Base-by-base conservation (phyloP, 1,284 basidiomycete genomes). In the Amylostereum areolatum region DNA sequence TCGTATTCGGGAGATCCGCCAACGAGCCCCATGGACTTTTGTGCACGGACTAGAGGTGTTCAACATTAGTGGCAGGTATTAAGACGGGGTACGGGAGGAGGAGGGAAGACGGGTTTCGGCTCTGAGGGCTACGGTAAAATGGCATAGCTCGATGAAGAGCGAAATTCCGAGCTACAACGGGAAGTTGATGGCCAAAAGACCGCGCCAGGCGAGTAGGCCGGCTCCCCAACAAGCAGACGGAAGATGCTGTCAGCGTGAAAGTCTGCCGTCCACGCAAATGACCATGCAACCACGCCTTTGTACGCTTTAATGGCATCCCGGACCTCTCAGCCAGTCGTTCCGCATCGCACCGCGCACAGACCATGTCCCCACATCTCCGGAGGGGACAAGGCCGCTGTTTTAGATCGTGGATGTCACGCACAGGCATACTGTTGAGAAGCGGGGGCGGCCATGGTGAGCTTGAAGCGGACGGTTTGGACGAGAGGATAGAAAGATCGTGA, bases 11-110 rank as follows among this genome's bases (percentile, higher is more conserved):
- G 92, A 12, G 83, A 76, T 39, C 89, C 91, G 54, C 84, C 80
- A 62, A 92, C 83, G 61, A 98, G 80, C 55, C 91, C 92, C 52
- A 95, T 74, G 50, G 81, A 80, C 81, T 97, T 98, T 80, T 96
- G 93, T 45, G 95, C 89, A 66, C 95, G 91, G 75, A 85, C 92
- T 93, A n/a, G n/a, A n/a, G n/a, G n/a, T n/a, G n/a, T n/a, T n/a
- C n/a, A n/a, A n/a, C n/a, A 63, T 29, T 48, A 52, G 36, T 46
- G 18, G 7, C 32, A 5, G 45, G 37, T 56, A 35, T 8, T n/a
- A 35, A 8, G 33, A 35, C 30, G 48, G 54, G 30, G 42, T 8
- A 37, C 24, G 5, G 3, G 4, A 6, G 34, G 4, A 39, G 10
- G n/a, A 31, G 25, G 8, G 9, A 12, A 47, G 5, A 24, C 31